Base-by-base conservation (phyloP, 2,329 filamentous ascomycete species). In the Aspergillus bombycis region DNA sequence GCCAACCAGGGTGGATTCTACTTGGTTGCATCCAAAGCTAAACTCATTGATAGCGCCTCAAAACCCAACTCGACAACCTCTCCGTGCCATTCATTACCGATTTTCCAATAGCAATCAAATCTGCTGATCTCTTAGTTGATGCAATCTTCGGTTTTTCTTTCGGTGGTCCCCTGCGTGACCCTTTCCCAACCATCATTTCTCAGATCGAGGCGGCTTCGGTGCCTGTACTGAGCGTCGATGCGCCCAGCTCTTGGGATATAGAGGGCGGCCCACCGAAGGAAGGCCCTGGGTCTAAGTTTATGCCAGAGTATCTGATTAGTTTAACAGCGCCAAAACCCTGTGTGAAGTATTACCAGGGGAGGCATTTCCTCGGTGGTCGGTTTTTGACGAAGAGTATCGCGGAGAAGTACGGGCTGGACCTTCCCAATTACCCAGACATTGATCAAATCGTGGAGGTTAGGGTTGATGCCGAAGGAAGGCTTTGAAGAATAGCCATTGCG, bases 101-200 rank as follows among this genome's bases (percentile, higher is more conserved):
- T 77, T 97, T 98, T 71, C 75, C 83, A 2, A 70, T 80, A 6
- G 89, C 91, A 6, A 76, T 96, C 8, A 79, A 83, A 53, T 83
- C 87, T 59, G 85, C 91, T 2, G 91, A 97, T 74, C 91, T 96
- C 69, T 81, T 99, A 59, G 83, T 99, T 63, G 95, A 99, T 78
- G 93, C 95, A 11, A 92, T 99, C 66, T 99, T 99, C 75, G 93
- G 92, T 9, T 99, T 99, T 81, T 95, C 91, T 65, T 99, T 99
- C 81, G 90, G 89, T 1, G 94, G 94, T 8, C 90, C 95, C 68
- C 90, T 99, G 59, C 89, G 95, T n/a, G 92, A 96, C 68, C 95
- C 95, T 1, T 99, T 98, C 74, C 89, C 90, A 0, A 84, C 84
- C 0, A 91, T 97, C 16, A 96, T 99, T 70, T 82, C 86, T 65